Evolutionary conservation across 805 yeast species (phyloP), one percentile per base, ranked within the genome.

Genomic region (Pichia californica): DNA sequence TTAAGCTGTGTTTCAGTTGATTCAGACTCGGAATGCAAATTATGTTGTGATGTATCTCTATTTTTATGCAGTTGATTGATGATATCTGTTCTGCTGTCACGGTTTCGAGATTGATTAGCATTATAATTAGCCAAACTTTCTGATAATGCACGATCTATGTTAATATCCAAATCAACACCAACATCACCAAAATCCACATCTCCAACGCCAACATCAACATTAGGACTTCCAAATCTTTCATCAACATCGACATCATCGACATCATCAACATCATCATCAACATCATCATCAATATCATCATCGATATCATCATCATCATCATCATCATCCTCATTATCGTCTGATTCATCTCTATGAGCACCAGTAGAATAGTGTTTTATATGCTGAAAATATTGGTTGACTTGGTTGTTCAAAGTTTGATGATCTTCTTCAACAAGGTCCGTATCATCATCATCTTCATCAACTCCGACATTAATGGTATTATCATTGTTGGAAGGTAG

Each of bases 321-420:
- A 25, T 31, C 21, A 5, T 30, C 36, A 13, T 29, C 28, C 11
- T 27, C 38, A 16, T 35, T 31, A 8, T 13, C 15, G 15, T 8
- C 20, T 13, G 7, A 20, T 7, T 31, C 27, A 10, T 23, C 31
- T 7, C 20, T 21, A 13, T 31, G 32, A 23, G 25, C 9, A 31
- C 21, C 19, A n/a, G 18, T 16, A 7, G 40, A 20, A 19, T 28
- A 26, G 11, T 37, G 20, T 13, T 48, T 45, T 26, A 55, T 52
- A 38, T 49, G 46, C 11, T 50, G 49, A 30, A 56, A 51, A 33
- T 53, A 56, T 39, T 56, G 57, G 28, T 45, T 52, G 10, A 56
- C 60, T 44, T 56, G 57, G 15, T 44, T 52, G 34, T 56, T 52
- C 30, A 55, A 46, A 5, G 56, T 23, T 40, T 53, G 60, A 16